Evolutionary conservation across 495 filamentous ascomycete genomes (phyloP), one percentile per base, ranked within the genome.

Genomic region (Saxispiralis lemnorum): DNA sequence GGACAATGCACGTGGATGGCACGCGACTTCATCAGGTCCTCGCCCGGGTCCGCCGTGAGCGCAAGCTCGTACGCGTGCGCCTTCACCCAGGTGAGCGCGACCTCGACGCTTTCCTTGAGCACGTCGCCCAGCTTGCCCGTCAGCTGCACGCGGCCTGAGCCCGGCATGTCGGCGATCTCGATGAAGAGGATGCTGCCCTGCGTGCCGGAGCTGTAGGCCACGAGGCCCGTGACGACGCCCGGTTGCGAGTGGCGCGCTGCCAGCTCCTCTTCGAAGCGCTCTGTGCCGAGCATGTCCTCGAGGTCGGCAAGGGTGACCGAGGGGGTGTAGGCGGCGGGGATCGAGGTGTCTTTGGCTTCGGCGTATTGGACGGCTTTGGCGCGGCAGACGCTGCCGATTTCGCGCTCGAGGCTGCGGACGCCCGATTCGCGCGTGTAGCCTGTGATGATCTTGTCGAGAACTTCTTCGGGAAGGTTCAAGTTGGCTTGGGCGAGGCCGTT

Each of bases 61-160:
- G 86, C 86, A 14, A 99, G 72, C 54, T 88, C 83, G 54, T 77
- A 95, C 2, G 89, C 87, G 59, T 96, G 89, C 16, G 85, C 82
- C 62, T 94, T 93, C 30, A 99, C 89, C 89, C 89, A 96, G 10
- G 79, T 79, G 31, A 96, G 69, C 17, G 89, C 89, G 16, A 99
- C 89, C 58, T 96, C 88, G 33, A 95, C 92, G 48, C 79, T 85
- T 62, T 99, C 89, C 64, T 95, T 95, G 34, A 99, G 74, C 15
- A 96, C 89, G 57, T 93, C 86, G 45, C 89, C 92, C n/a, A 99
- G 75, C 56, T 93, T 99, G 38, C 89, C 89, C 13, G 89, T 99
- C n/a, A 96, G 74, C 63, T 95, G 88, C 37, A 99, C 81, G 37
- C 80, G 78, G 28, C 89, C 89, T 41, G 70, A 80, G 24, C 89